phyloP scores from a whole-genome alignment of 192 early-diverging fungal genomes.

The Entrophospora sp. region DNA sequence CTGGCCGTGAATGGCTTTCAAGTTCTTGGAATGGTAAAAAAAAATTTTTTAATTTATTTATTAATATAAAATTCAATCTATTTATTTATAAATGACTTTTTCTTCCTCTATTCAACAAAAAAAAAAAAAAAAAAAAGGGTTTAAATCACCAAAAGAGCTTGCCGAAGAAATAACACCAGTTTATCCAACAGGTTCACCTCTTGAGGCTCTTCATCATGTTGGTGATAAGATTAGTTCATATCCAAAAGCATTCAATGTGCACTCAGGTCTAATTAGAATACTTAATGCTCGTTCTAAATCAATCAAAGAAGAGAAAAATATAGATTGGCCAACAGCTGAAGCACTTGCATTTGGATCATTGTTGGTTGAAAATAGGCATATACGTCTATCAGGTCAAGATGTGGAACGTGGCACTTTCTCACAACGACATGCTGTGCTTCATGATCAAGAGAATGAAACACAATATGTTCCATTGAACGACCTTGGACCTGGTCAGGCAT shows the following conservation, averaged over 20 bases:
- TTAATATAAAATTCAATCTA: background rate
- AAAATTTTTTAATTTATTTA: background rate
- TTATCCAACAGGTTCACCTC: slow-evolving; percentile 58
- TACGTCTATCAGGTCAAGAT: slow-evolving; percentile 94
- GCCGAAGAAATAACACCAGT: slow-evolving; percentile 59
- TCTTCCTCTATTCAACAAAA: too few species aligned
- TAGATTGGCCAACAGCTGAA: slow-evolving; percentile 97
- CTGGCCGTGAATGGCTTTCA: slow-evolving; percentile 89
- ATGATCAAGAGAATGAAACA: slow-evolving; percentile 86
- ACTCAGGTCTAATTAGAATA: slow-evolving; percentile 80
- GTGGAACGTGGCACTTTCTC: slow-evolving; percentile 99
- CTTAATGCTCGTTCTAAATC: slow-evolving; percentile 77
- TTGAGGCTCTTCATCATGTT: slow-evolving; percentile 70
- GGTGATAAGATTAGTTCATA: slow-evolving; percentile 73
- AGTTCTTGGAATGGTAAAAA: slow-evolving; percentile 79
- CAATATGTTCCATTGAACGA: slow-evolving; percentile 80
- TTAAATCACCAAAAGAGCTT: slow-evolving; percentile 70
- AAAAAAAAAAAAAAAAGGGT: slow-evolving; percentile 38
- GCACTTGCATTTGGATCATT: slow-evolving; percentile 87
- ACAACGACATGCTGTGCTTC: slow-evolving; percentile 92
- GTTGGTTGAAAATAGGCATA: slow-evolving; percentile 84
- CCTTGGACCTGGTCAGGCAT: slow-evolving; percentile 78
- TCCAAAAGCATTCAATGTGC: slow-evolving; percentile 78
- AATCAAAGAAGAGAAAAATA: slow-evolving; percentile 65
- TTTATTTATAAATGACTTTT: slow-evolving; percentile 7